These are phyloP conservation scores for Cercospora sojina DNA, from an alignment of 2,329 filamentous ascomycete genomes.

Conservation along the genomic window DNA sequence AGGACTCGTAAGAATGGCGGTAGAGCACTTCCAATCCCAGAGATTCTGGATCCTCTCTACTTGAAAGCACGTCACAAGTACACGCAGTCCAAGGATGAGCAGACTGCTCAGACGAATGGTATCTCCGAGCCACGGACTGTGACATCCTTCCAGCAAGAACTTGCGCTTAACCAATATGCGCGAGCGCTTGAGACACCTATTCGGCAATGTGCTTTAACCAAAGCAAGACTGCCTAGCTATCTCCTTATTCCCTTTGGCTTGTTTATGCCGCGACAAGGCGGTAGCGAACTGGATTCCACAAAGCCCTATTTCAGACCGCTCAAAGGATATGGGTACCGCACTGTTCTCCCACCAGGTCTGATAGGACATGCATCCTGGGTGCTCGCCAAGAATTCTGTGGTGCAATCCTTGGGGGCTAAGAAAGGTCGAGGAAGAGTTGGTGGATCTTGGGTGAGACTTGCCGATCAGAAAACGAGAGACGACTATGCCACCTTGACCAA, in stretches of 20 bases:
- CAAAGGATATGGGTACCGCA: neutral
- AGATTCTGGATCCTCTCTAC: constrained; percentile 49
- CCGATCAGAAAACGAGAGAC: constrained; percentile 3
- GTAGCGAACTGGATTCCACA: neutral
- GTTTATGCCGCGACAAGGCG: constrained; percentile 45
- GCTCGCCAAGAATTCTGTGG: constrained; percentile 24
- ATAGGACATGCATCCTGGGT: constrained; percentile 21
- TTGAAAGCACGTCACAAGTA: constrained; percentile 39
- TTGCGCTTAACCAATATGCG: constrained; percentile 65
- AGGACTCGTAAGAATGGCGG: constrained; percentile 39
- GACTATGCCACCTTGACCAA: constrained; percentile 4
- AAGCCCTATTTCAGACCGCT: neutral
- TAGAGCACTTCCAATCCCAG: constrained; percentile 48
- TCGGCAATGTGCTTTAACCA: constrained; percentile 56
- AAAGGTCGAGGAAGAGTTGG: neutral
- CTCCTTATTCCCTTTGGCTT: constrained; percentile 64
- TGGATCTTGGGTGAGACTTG: constrained; percentile 11
- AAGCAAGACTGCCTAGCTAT: constrained; percentile 54
- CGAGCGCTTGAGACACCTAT: constrained; percentile 61
- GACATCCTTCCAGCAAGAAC: constrained; percentile 56
- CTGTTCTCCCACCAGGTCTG: constrained; percentile 45
- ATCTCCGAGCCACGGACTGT: constrained; percentile 44
- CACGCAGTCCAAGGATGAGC: constrained; percentile 43
- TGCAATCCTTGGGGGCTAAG: constrained; percentile 25
- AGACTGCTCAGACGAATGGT: neutral